Percentiles rank a stretch among this genome's conserved stretches.
Evolutionary conservation across 768 basidiomycete genomes (phyloP).

Genomic region (Suillus variegatus): DNA sequence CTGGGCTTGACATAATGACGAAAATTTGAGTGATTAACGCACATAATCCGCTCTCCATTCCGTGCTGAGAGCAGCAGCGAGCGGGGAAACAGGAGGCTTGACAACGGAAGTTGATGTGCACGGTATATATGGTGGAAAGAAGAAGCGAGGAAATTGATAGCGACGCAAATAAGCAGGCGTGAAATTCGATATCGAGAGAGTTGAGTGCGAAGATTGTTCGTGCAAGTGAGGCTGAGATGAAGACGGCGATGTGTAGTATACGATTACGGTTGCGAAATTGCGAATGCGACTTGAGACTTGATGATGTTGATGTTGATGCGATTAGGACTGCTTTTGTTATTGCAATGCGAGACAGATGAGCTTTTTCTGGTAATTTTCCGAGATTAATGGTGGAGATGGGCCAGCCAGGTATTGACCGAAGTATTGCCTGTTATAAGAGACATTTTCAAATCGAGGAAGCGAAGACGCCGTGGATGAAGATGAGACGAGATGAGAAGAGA

Average conservation of each 20-base stretch:
- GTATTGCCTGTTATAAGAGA: constrained; percentile 21
- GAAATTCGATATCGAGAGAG: constrained; percentile 17
- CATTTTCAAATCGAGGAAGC: constrained; percentile 22
- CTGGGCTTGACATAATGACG: constrained; percentile 15
- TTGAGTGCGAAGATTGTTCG: constrained; percentile 37
- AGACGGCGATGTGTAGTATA: constrained; percentile 24
- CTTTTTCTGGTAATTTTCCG: constrained; percentile 22
- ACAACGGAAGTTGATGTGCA: constrained; percentile 7
- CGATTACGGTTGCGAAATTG: constrained; percentile 20
- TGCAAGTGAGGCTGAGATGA: constrained; percentile 23
- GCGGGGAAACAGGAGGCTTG: constrained; percentile 20
- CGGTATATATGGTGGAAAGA: constrained; percentile 8
- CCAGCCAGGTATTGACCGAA: constrained; percentile 19
- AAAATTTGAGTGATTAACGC: constrained; percentile 19
- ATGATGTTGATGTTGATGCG: constrained; percentile 28
- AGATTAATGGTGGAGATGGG: constrained; percentile 33
- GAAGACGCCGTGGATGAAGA: constrained; percentile 14
- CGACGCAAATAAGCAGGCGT: constrained; percentile 7
- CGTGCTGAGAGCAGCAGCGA: constrained; percentile 19
- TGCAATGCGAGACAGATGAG: constrained; percentile 1
- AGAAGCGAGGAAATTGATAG: constrained; percentile 6
- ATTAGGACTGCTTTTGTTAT: constrained; percentile 10
- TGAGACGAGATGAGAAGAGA: constrained; percentile 20
- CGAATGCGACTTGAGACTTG: constrained; percentile 21
- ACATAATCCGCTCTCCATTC: constrained; percentile 22